Base-by-base conservation (phyloP, 345 rosid species). In the Conringia planisiliqua region DNA sequence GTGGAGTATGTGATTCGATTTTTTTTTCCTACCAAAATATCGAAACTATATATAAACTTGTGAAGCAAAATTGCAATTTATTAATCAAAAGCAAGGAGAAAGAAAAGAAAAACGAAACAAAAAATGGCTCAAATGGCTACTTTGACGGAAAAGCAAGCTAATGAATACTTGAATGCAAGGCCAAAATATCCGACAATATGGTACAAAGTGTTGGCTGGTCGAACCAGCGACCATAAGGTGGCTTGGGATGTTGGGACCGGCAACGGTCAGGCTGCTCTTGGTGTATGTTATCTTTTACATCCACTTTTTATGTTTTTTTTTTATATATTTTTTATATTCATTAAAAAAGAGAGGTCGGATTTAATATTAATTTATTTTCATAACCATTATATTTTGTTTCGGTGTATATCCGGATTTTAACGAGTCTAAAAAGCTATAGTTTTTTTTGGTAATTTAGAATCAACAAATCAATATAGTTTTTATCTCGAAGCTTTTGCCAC, bases 181-280 rank as follows among this genome's bases (percentile, higher is more conserved):
- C 79, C 79, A 7, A 68, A 16, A n/a, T 75, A 75, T 68, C 79
- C 79, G 10, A 48, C 46, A 20, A 4, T 27, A 14, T 75, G 79
- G 79, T 75, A 60, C 48, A 46, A 12, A 68, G 72, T 59, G 46
- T 40, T 75, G 62, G 62, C 79, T 22, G 10, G 7, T 40, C 38
- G 24, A 42, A 68, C 79, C 56, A 7, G 20, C 3, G 18, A 61
- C 47, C 79, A 68, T 52, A 75, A 68, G 47, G 40, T 68, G 56
- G 74, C 74, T 68, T 75, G 79, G 79, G 74, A 75, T 68, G 79
- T 75, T 32, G 79, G 79, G 2, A 68, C 74, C n/a, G 79, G 79
- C 10, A 75, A 75, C 17, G 79, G 79, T 42, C 79, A 75, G n/a
- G 79, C 79, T 61, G 79, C 79, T 16, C 1, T 75, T 11, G 79